A percentile compares a stretch with the other conserved stretches of the same genome.
phyloP scores from a whole-genome alignment of 2,329 filamentous ascomycete genomes.

The Taxawa tesnikishii region DNA sequence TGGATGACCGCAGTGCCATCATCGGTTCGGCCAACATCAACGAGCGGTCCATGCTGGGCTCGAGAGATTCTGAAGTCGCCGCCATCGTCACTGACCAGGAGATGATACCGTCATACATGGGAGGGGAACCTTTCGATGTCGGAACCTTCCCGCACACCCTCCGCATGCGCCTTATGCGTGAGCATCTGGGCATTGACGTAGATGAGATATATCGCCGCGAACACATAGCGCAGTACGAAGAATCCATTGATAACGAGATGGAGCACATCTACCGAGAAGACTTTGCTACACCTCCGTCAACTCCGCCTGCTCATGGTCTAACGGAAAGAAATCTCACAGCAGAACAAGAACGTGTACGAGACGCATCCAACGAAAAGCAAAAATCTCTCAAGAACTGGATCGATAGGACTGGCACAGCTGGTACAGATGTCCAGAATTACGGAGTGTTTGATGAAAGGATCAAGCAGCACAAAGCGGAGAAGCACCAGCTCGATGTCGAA shows the following conservation, averaged over 20 bases:
- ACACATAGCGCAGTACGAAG: slow-evolving; percentile 17
- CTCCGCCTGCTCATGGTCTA: slow-evolving; percentile 13
- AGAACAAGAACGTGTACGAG: slow-evolving; percentile 14
- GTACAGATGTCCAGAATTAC: slow-evolving; percentile 2
- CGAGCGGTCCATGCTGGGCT: slow-evolving; percentile 87
- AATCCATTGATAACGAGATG: slow-evolving; percentile 51
- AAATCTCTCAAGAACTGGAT: slow-evolving; percentile 30
- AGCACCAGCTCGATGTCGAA: slow-evolving; percentile 62
- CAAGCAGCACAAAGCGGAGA: slow-evolving; percentile 1
- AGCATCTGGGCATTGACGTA: slow-evolving; percentile 91
- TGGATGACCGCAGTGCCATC: slow-evolving; percentile 83
- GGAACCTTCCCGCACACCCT: slow-evolving; percentile 87
- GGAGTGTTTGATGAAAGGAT: background rate
- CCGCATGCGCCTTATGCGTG: slow-evolving; percentile 86
- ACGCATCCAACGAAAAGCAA: slow-evolving; percentile 47
- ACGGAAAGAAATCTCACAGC: slow-evolving; percentile 15
- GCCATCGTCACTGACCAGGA: slow-evolving; percentile 85
- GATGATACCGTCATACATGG: slow-evolving; percentile 88
- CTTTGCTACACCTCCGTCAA: slow-evolving; percentile 21
- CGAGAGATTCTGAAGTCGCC: slow-evolving; percentile 82
- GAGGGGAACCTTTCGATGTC: slow-evolving; percentile 74
- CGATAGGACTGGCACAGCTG: slow-evolving; percentile 3
- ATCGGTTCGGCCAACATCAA: slow-evolving; percentile 99
- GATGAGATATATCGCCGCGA: slow-evolving; percentile 54
- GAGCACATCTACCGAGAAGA: slow-evolving; percentile 20